Percentiles rank a stretch among this genome's conserved stretches.
Evolutionary conservation across 2,329 filamentous ascomycete genomes (phyloP).

Genomic region (Aspergillus ustus): DNA sequence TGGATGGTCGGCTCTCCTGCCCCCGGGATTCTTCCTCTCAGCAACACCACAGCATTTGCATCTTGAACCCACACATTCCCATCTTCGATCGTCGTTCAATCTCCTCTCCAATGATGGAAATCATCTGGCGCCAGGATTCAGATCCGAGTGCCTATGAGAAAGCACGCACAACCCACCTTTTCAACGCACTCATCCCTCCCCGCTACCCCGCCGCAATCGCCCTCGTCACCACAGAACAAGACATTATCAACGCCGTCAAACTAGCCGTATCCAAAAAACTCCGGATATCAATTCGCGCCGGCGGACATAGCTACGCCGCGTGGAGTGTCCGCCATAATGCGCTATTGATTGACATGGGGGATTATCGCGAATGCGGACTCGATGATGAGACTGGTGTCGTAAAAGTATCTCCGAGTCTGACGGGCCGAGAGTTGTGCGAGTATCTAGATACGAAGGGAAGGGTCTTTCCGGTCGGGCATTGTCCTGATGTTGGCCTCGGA

Average conservation of each 20-base stretch:
- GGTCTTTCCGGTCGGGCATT: slow-evolving; percentile 56
- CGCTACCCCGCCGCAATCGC: slow-evolving; percentile 48
- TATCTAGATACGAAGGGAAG: slow-evolving; percentile 32
- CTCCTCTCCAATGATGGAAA: background rate
- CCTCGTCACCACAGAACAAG: slow-evolving; percentile 36
- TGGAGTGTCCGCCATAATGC: slow-evolving; percentile 29
- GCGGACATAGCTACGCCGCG: slow-evolving; percentile 53
- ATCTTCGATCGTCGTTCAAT: too few relatives aligned
- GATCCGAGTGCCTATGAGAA: slow-evolving; percentile 33
- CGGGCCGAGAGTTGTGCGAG: background rate
- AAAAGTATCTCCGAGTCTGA: background rate
- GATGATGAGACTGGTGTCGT: background rate
- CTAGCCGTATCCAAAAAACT: slow-evolving; percentile 38
- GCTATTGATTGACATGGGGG: slow-evolving; percentile 2
- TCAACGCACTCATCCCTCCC: slow-evolving; percentile 45
- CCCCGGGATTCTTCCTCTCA: background rate
- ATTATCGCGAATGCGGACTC: background rate
- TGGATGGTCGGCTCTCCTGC: background rate
- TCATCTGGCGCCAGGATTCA: slow-evolving; percentile 10
- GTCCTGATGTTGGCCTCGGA: slow-evolving; percentile 60
- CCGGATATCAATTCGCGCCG: slow-evolving; percentile 51
- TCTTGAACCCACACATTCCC: too few relatives aligned
- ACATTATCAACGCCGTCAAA: slow-evolving; percentile 41
- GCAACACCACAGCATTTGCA: background rate
- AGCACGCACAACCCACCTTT: slow-evolving; percentile 44